Percentiles rank a stretch among this genome's conserved stretches.
These are phyloP conservation scores for Jamesozyma piceae DNA, from an alignment of 805 yeast genomes.

Conservation along the genomic window DNA sequence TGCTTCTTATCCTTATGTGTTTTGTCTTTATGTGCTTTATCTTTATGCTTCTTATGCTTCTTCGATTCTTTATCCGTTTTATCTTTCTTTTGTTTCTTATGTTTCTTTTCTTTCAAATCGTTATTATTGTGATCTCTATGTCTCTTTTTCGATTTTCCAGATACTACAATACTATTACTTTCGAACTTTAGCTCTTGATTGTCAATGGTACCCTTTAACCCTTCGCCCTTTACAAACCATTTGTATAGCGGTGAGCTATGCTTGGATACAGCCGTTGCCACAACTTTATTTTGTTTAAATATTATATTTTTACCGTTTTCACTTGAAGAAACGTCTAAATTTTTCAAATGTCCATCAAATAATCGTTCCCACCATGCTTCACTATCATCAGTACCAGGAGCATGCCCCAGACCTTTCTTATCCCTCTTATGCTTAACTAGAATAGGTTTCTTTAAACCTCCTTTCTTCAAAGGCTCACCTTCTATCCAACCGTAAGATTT, in stretches of 20 bases:
- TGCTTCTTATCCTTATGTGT: conserved; percentile 23
- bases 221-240: conserved; percentile 83
- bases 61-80: conserved; percentile 18
- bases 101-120: conserved; percentile 7
- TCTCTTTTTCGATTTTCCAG: conserved; percentile 4
- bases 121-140: conserved; percentile 11
- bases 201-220: conserved; percentile 67
- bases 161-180: conserved; percentile 5
- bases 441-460: conserved; percentile 78
- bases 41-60: conserved; percentile 24
- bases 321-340: conserved; percentile 45
- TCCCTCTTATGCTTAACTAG: conserved; percentile 86
- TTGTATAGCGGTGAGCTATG: conserved; percentile 64
- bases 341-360: conserved; percentile 86
- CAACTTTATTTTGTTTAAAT: conserved; percentile 45
- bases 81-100: conserved; percentile 16
- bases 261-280: conserved; percentile 40
- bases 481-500: conserved; percentile 83
- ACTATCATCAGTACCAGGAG: conserved; percentile 51
- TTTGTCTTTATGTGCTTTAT: conserved; percentile 16
- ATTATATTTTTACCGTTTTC: conserved; percentile 33
- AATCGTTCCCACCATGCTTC: conserved; percentile 97
- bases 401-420: conserved; percentile 82
- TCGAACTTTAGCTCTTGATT: conserved; percentile 10
- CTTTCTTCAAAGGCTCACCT: conserved; percentile 74